phyloP scores from a whole-genome alignment of 305 asterid species.

The Fraxinus angustifolia region DNA sequence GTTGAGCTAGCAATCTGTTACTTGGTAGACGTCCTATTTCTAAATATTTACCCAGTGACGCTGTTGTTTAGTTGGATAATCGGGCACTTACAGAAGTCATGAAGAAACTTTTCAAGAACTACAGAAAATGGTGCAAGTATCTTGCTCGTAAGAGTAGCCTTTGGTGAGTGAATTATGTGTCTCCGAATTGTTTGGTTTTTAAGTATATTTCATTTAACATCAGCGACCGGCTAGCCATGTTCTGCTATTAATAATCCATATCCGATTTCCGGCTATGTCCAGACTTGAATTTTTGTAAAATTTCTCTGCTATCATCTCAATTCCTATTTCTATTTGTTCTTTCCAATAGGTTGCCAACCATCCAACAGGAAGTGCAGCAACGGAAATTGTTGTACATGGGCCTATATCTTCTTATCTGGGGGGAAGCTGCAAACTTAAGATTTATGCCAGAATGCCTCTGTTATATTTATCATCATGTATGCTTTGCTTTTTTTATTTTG shows the following conservation, averaged over 20 bases:
- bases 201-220: not conserved
- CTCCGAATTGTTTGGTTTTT: slow-evolving; percentile 2
- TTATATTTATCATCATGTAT: slow-evolving; percentile 93
- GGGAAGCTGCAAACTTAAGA: slow-evolving; percentile 97
- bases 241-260: not conserved
- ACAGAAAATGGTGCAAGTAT: slow-evolving; percentile 98
- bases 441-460: slow-evolving; percentile 99
- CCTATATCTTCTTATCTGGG: slow-evolving; percentile 98
- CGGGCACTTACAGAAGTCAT: slow-evolving; percentile 86
- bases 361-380: slow-evolving; percentile 98
- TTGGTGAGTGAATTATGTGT: slow-evolving; percentile 56
- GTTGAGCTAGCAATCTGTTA: slow-evolving; percentile 8
- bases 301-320: slow-evolving; percentile 6
- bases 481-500: slow-evolving; percentile 20
- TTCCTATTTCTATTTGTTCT: slow-evolving; percentile 21
- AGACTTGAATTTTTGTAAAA: not conserved
- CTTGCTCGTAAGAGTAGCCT: slow-evolving; percentile 95
- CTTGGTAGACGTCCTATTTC: slow-evolving; percentile 13
- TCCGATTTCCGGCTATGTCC: not conserved
- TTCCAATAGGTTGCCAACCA: slow-evolving; percentile 81
- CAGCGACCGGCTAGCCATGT: slow-evolving; percentile 9
- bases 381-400: slow-evolving; percentile 90
- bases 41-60: slow-evolving; percentile 6
- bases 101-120: slow-evolving; percentile 94
- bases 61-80: slow-evolving; percentile 73